Conservation (phyloP, 2,329 filamentous ascomycete species). For the Aureobasidium sp. region DNA sequence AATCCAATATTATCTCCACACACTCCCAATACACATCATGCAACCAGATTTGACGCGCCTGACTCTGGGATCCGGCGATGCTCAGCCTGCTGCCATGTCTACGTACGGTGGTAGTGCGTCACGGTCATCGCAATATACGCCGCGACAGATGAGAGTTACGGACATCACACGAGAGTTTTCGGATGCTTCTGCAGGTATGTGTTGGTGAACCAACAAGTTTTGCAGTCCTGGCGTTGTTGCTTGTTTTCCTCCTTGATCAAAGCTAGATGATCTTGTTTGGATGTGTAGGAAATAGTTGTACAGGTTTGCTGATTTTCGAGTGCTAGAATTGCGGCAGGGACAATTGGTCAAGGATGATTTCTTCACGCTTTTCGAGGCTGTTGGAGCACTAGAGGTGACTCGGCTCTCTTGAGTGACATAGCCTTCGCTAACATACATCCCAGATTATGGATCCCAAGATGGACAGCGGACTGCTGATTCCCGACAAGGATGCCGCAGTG, state of each 20-base stretch:
- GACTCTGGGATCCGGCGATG: not conserved
- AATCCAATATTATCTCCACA: not conserved
- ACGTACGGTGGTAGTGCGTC: not conserved
- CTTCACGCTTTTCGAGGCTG: slow-evolving; percentile 91
- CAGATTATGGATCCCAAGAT: slow-evolving; percentile 99
- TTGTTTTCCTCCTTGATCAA: not conserved
- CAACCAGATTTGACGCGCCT: slow-evolving; percentile 12
- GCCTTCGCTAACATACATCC: not conserved
- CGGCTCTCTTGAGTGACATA: too few species aligned
- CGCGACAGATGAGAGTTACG: slow-evolving; percentile 12
- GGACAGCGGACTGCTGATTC: slow-evolving; percentile 81
- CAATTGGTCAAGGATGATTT: slow-evolving; percentile 88
- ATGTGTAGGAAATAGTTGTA: not conserved
- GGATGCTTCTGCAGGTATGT: slow-evolving; percentile 25
- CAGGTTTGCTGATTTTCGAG: not conserved
- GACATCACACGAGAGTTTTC: slow-evolving; percentile 33
- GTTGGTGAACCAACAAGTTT: too few species aligned
- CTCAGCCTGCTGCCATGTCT: not conserved
- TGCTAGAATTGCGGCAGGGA: slow-evolving; percentile 57
- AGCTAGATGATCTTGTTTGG: not conserved
- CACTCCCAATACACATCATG: not conserved
- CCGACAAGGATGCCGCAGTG: slow-evolving; percentile 34
- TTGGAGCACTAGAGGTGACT: slow-evolving; percentile 68
- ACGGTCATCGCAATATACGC: not conserved
- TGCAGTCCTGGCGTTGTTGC: not conserved